Percentiles rank a stretch among this genome's conserved stretches.
Evolutionary conservation across 805 yeast species (phyloP).

Genomic region (Candida qinlingensis): DNA sequence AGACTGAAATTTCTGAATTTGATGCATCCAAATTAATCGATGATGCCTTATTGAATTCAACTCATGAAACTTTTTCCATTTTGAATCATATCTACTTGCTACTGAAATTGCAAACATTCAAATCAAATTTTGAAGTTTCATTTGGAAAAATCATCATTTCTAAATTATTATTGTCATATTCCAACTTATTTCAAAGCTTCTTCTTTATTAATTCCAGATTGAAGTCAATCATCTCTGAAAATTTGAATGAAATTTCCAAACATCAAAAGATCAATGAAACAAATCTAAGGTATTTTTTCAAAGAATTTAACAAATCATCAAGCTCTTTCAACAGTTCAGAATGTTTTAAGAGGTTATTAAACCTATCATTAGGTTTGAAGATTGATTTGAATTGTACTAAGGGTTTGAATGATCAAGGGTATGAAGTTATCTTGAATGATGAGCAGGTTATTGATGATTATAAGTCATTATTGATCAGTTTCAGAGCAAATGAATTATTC

Average conservation of each 20-base stretch:
- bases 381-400: constrained; percentile 18
- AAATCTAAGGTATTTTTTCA: constrained; percentile 21
- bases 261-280: constrained; percentile 18
- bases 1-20: constrained; percentile 11
- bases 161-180: constrained; percentile 18
- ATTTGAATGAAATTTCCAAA: constrained; percentile 19
- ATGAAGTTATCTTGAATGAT: constrained; percentile 21
- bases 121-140: constrained; percentile 21
- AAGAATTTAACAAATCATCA: constrained; percentile 16
- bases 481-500: constrained; percentile 28
- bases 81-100: constrained; percentile 11
- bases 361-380: constrained; percentile 14
- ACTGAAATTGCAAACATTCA: constrained; percentile 16
- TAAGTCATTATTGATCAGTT: constrained; percentile 17
- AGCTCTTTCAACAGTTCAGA: constrained; percentile 14
- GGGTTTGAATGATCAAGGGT: constrained; percentile 24
- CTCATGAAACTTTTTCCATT: constrained; percentile 2
- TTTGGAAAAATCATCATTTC: constrained; percentile 21
- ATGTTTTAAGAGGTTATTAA: constrained; percentile 22
- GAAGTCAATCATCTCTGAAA: constrained; percentile 10
- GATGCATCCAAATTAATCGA: constrained; percentile 18
- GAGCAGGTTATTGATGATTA: constrained; percentile 20
- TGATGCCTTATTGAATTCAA: constrained; percentile 8
- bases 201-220: constrained; percentile 11
- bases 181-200: constrained; percentile 12